Base-by-base conservation (phyloP, 148 eudicot genomes). In the Mesembryanthemum crystallinum region DNA sequence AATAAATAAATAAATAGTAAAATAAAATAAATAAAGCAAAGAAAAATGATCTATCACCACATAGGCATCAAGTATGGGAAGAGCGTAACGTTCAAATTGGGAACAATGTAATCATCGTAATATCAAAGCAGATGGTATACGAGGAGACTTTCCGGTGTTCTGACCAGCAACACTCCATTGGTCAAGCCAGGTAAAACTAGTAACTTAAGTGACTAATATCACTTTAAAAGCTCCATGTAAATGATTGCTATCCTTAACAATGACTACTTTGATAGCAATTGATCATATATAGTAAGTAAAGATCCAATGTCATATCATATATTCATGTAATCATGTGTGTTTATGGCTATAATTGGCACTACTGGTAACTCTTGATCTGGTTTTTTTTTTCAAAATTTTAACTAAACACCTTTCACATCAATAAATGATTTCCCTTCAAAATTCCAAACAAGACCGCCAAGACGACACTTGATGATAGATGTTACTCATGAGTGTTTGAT, bases 391-490 rank as follows among this genome's bases (percentile, higher is more conserved):
- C 24, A 3, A 33, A 13, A 18, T 51, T 54, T 23, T 28, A 73
- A 65, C 18, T 55, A 54, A 79, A 59, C 69, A 74, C 52, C 43
- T 60, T 49, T 61, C n/a, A 69, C 27, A 74, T 63, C 21, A 69
- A 37, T 4, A 55, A 74, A 80, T 75, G 65, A 60, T 69, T 32
- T 15, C 13, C 43, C 14, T 66, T 49, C 21, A 68, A 59, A 49
- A 27, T 51, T 57, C 29, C 13, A 61, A 79, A 73, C 62, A 66
- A 65, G 81, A 49, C 61, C 66, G 32, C 25, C 33, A 71, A 35
- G 64, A 72, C 75, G 51, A 64, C 23, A 45, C 21, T 27, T 78
- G 67, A 65, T 25, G 51, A 72, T 49, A 61, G 76, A 72, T 72
- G 81, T 25, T 57, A 65, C n/a, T 62, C 58, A 78, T 52, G 76